Evolutionary conservation across 306 rosid genomes (phyloP).

Genomic region (Rosa multiflora): DNA sequence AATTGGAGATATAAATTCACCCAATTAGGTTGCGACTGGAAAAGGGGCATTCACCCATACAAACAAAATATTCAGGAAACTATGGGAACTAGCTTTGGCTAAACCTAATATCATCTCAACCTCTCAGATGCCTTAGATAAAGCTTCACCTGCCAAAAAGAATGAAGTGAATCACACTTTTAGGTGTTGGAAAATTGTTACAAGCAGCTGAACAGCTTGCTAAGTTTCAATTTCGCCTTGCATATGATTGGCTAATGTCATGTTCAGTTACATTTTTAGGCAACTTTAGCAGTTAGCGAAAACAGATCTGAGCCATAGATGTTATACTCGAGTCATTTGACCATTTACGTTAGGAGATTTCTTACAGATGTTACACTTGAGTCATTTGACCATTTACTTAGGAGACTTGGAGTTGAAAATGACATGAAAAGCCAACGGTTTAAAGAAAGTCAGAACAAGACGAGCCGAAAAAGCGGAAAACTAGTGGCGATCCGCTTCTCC

Average conservation of each 20-base stretch:
- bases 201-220: neutral
- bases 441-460: neutral
- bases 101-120: constrained; percentile 14
- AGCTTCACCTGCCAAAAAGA: constrained; percentile 13
- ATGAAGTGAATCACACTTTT: neutral
- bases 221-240: neutral
- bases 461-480: neutral
- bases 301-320: neutral
- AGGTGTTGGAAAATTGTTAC: neutral
- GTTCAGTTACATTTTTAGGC: neutral
- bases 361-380: neutral
- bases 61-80: constrained; percentile 16
- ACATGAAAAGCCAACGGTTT: neutral
- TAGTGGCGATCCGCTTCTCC: neutral
- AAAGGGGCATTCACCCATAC: neutral
- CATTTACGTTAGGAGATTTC: neutral
- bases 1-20: neutral
- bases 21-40: neutral
- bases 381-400: neutral
- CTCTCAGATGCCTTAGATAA: neutral
- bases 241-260: neutral
- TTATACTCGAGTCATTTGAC: neutral
- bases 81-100: constrained; percentile 6
- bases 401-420: neutral
- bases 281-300: neutral